Evolutionary conservation across 495 filamentous ascomycete genomes (phyloP).

Genomic region (Talaromyces liani): DNA sequence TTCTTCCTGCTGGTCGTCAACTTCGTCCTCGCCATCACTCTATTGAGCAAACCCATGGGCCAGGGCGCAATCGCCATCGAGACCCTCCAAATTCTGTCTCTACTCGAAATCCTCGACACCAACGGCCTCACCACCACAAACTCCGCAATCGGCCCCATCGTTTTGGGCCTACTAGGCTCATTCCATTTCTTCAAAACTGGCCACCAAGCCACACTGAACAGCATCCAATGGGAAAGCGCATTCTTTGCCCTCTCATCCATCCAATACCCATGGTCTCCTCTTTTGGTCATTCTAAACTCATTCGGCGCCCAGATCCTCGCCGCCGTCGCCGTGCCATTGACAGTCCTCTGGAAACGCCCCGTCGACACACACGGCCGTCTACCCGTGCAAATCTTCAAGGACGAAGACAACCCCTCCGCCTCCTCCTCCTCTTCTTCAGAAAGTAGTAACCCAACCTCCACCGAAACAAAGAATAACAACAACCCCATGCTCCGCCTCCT

Average conservation of each 20-base stretch:
- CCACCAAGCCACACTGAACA: slow-evolving; percentile 81
- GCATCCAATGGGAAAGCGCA: slow-evolving; percentile 95
- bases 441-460: slow-evolving; percentile 22
- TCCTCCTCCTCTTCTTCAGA: slow-evolving; percentile 1
- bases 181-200: slow-evolving; percentile 98
- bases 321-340: slow-evolving; percentile 66
- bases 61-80: slow-evolving; percentile 72
- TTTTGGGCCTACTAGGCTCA: slow-evolving; percentile 77
- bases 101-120: slow-evolving; percentile 82
- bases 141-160: slow-evolving; percentile 72
- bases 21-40: slow-evolving; percentile 63
- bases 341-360: slow-evolving; percentile 78
- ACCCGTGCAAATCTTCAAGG: slow-evolving; percentile 9
- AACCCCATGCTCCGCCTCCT: slow-evolving; percentile 39
- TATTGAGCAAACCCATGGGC: slow-evolving; percentile 94
- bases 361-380: slow-evolving; percentile 28
- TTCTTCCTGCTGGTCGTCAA: slow-evolving; percentile 80
- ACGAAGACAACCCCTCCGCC: background rate
- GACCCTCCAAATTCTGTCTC: slow-evolving; percentile 75
- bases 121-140: slow-evolving; percentile 52
- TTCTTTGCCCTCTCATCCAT: slow-evolving; percentile 83
- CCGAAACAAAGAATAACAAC: slow-evolving; percentile 8
- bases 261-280: slow-evolving; percentile 80
- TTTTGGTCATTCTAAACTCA: slow-evolving; percentile 77
- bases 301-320: slow-evolving; percentile 85